Evolutionary conservation across 1,284 basidiomycete genomes (phyloP).

Genomic region (Phylloporus sp.): DNA sequence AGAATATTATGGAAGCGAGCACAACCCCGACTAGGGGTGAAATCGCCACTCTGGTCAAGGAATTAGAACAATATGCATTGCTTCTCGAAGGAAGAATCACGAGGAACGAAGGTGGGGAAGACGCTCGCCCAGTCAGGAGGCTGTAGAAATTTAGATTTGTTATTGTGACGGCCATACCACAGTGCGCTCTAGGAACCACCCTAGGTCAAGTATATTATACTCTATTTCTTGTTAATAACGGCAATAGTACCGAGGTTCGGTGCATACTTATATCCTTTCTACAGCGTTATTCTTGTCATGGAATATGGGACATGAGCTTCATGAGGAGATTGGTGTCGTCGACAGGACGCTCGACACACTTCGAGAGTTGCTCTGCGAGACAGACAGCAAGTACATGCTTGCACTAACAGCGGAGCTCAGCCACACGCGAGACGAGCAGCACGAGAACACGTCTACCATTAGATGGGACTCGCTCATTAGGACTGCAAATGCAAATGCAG

Average conservation of each 20-base stretch:
- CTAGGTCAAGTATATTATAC: conserved; percentile 30
- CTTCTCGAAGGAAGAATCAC: conserved; percentile 51
- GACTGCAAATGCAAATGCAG: conserved; percentile 68
- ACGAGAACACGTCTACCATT: conserved; percentile 58
- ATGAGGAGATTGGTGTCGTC: conserved; percentile 50
- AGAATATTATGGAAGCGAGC: conserved; percentile 4
- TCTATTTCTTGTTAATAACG: conserved; percentile 29
- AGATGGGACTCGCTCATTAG: conserved; percentile 59
- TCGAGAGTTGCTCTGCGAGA: conserved; percentile 57
- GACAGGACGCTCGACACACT: conserved; percentile 53
- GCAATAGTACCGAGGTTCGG: conserved; percentile 15
- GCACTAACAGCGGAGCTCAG: conserved; percentile 50
- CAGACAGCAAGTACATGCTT: conserved; percentile 75
- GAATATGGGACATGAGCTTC: conserved; percentile 31
- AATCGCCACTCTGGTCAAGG: conserved; percentile 46
- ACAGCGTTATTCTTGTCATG: conserved; percentile 3
- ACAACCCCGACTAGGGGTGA: conserved; percentile 35
- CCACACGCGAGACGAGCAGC: not conserved
- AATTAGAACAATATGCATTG: conserved; percentile 52
- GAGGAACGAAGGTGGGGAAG: conserved; percentile 26
- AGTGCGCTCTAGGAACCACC: conserved; percentile 11
- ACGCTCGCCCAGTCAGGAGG: conserved; percentile 1
- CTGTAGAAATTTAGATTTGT: conserved; percentile 13
- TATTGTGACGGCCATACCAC: conserved; percentile 7
- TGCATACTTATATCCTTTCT: conserved; percentile 15